phyloP scores from a whole-genome alignment of 1,284 basidiomycete genomes.

The Leccinum subrobustum region DNA sequence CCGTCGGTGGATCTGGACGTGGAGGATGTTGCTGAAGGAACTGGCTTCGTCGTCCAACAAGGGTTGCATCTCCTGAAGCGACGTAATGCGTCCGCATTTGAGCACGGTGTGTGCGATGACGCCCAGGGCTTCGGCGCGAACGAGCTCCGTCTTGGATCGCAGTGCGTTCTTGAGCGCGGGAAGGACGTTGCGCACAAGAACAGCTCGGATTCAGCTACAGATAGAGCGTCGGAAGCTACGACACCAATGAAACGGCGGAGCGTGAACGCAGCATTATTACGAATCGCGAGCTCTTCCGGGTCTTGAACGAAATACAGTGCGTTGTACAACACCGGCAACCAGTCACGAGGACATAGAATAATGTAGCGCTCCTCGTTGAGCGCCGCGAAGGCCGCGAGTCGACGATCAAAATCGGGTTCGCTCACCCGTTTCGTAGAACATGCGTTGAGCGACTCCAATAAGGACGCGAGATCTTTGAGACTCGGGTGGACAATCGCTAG shows the following conservation, averaged over 20 bases:
- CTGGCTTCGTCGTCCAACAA: slow-evolving; percentile 95
- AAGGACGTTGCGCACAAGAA: slow-evolving; percentile 70
- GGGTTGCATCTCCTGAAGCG: slow-evolving; percentile 76
- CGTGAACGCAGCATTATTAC: slow-evolving; percentile 78
- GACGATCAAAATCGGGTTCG: slow-evolving; percentile 91
- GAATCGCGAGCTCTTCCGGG: slow-evolving; percentile 83
- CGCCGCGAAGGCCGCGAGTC: slow-evolving; percentile 74
- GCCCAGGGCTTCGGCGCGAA: slow-evolving; percentile 81
- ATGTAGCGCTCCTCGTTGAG: slow-evolving; percentile 68
- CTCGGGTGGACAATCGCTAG: slow-evolving; percentile 54
- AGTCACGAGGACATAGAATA: slow-evolving; percentile 57
- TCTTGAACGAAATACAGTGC: slow-evolving; percentile 89
- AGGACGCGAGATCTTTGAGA: slow-evolving; percentile 48
- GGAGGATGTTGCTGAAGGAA: slow-evolving; percentile 96
- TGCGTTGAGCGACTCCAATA: slow-evolving; percentile 80
- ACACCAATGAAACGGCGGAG: slow-evolving; percentile 79
- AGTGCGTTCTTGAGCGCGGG: slow-evolving; percentile 84
- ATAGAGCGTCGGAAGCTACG: slow-evolving; percentile 28
- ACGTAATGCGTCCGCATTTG: slow-evolving; percentile 58
- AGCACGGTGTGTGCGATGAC: slow-evolving; percentile 80
- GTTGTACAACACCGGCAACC: slow-evolving; percentile 86
- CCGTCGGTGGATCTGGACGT: slow-evolving; percentile 92
- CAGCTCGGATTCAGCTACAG: slow-evolving; percentile 38
- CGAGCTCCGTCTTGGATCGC: slow-evolving; percentile 81
- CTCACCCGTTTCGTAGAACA: slow-evolving; percentile 83